Percentiles rank a stretch among this genome's conserved stretches.
Conservation (phyloP, 768 basidiomycete species). For the Russula lepida region DNA sequence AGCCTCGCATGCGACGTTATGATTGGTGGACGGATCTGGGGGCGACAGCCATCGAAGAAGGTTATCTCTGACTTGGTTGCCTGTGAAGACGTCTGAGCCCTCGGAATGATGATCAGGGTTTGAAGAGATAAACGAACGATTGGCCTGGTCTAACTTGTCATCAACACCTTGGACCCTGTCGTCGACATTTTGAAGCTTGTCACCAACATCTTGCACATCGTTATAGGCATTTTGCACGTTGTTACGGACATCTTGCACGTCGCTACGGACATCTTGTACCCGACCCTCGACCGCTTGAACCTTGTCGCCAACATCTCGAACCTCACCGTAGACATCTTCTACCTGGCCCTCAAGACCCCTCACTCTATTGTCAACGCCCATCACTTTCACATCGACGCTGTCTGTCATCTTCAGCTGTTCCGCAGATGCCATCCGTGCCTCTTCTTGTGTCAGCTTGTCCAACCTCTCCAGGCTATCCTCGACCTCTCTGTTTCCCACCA, state of each 20-base stretch:
- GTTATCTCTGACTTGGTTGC: neutral
- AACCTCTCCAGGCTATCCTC: neutral
- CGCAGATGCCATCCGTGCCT: neutral
- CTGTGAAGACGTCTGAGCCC: neutral
- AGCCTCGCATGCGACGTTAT: neutral
- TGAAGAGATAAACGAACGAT: neutral
- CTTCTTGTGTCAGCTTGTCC: neutral
- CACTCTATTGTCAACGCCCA: neutral
- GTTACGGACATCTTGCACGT: neutral
- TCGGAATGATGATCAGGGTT: neutral
- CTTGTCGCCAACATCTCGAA: no score
- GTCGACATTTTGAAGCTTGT: neutral
- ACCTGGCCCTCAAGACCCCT: neutral
- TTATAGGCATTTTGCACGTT: neutral
- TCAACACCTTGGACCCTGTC: neutral
- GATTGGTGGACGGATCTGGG: neutral
- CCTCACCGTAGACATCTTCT: neutral
- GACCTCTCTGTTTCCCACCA: neutral
- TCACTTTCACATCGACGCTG: neutral
- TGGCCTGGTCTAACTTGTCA: neutral
- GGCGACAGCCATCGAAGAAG: neutral
- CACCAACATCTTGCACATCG: no score
- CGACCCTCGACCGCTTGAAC: neutral
- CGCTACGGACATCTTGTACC: neutral
- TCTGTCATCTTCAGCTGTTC: neutral